Evolutionary conservation across 192 early-diverging fungal genomes (phyloP).

Genomic region (Backusella tarrabulga): DNA sequence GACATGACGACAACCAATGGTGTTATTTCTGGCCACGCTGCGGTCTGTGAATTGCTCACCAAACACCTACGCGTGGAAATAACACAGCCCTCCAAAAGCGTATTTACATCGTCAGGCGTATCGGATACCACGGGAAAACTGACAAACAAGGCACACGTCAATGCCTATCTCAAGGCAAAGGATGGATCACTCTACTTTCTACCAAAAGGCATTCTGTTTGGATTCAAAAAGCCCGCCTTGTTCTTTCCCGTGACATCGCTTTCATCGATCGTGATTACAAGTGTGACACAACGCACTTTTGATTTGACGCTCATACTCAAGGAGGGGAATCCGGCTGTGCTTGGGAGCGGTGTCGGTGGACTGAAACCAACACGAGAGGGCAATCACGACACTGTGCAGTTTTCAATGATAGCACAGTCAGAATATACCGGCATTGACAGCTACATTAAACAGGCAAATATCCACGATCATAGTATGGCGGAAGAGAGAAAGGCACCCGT

Average conservation of each 20-base stretch:
- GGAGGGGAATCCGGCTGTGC: neutral
- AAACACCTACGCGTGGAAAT: neutral
- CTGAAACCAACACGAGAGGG: neutral
- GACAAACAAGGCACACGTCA: constrained; percentile 7
- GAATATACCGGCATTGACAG: constrained; percentile 39
- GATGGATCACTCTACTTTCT: constrained; percentile 43
- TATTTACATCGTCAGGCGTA: neutral
- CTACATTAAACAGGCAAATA: constrained; percentile 31
- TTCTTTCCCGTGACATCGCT: constrained; percentile 41
- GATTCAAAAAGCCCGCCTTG: constrained; percentile 54
- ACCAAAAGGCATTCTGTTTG: constrained; percentile 46
- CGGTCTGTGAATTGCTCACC: neutral
- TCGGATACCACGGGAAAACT: neutral
- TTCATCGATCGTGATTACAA: constrained; percentile 29
- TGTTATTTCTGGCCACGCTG: neutral
- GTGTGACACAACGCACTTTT: constrained; percentile 42
- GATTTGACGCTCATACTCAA: constrained; percentile 30
- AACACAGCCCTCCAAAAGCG: neutral
- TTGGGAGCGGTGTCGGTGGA: constrained; percentile 1
- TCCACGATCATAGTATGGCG: constrained; percentile 35
- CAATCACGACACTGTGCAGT: constrained; percentile 18
- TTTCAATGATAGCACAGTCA: constrained; percentile 43
- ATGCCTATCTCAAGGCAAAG: constrained; percentile 32
- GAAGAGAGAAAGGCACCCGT: constrained; percentile 20
- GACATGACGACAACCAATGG: neutral